Percentiles rank a stretch among this genome's conserved stretches.
These are phyloP conservation scores for Sugiyamaella pinicola DNA, from an alignment of 1,139 yeast species.

Conservation along the genomic window DNA sequence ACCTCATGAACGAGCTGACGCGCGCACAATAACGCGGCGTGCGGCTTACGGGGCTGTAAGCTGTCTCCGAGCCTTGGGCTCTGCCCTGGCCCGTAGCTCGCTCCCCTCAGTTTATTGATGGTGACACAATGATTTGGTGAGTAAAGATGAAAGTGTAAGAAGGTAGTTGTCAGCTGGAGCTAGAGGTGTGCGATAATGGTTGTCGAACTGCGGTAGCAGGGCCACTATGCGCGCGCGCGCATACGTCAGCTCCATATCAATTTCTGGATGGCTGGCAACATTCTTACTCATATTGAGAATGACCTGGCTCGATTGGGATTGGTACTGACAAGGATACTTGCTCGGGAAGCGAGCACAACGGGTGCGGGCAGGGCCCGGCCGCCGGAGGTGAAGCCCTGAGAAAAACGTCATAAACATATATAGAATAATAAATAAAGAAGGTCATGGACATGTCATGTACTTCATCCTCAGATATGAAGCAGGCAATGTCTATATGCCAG, in stretches of 20 bases:
- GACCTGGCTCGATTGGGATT: too few species aligned
- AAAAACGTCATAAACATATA: background rate
- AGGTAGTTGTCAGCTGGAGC: too few species aligned
- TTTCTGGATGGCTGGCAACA: too few species aligned
- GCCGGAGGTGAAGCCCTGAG: too few species aligned
- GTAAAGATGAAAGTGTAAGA: background rate
- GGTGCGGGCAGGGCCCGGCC: too few species aligned
- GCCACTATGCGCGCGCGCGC: too few species aligned
- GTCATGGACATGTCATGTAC: conserved; percentile 3
- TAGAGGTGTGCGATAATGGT: background rate
- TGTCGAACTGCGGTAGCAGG: too few species aligned
- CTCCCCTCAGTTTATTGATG: too few species aligned
- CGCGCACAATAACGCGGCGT: background rate
- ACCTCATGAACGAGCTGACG: background rate
- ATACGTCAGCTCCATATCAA: too few species aligned
- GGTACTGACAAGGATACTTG: background rate
- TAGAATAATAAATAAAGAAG: conserved; percentile 8
- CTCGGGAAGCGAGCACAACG: too few species aligned
- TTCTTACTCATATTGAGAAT: too few species aligned
- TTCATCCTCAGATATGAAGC: too few species aligned
- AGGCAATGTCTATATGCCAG: background rate
- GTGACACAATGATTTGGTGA: background rate
- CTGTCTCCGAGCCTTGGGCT: background rate
- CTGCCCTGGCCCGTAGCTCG: background rate
- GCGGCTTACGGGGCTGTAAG: background rate